Percentiles rank a stretch among this genome's conserved stretches.
Conservation (phyloP, 345 rosid species). For the Salix viminalis region DNA sequence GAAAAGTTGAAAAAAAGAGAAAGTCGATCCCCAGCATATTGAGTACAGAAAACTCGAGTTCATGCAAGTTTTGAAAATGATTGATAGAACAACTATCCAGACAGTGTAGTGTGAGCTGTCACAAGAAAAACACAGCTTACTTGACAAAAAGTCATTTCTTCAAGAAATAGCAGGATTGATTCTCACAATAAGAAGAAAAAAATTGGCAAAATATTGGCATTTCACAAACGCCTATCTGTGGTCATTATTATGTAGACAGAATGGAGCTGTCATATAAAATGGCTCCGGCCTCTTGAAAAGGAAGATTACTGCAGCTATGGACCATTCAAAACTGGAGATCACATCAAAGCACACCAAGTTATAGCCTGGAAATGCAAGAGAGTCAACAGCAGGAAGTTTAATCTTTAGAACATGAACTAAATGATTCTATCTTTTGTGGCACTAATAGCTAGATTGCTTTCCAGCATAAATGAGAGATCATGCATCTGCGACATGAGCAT, state of each 20-base stretch:
- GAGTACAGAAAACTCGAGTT: neutral
- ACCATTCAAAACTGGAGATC: neutral
- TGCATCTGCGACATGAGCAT: slow-evolving; percentile 71
- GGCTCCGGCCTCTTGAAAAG: neutral
- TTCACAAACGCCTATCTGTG: neutral
- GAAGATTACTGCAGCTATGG: neutral
- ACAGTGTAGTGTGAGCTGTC: too few relatives aligned
- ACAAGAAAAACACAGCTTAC: too few relatives aligned
- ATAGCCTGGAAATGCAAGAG: neutral
- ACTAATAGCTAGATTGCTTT: slow-evolving; percentile 51
- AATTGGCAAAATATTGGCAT: neutral
- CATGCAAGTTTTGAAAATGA: neutral
- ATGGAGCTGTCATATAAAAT: too few relatives aligned
- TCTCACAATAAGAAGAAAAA: too few relatives aligned
- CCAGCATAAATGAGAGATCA: slow-evolving; percentile 88
- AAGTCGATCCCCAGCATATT: neutral
- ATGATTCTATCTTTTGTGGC: slow-evolving; percentile 30
- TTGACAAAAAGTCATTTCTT: too few relatives aligned
- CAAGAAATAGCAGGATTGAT: too few relatives aligned
- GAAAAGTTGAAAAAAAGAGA: neutral
- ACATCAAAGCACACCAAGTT: neutral
- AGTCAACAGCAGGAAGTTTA: neutral
- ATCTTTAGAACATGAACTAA: slow-evolving; percentile 9
- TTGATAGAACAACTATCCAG: too few relatives aligned
- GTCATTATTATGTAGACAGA: too few relatives aligned